These are phyloP conservation scores for Podaxis sp. DNA, from an alignment of 768 basidiomycete species.

Conservation along the genomic window DNA sequence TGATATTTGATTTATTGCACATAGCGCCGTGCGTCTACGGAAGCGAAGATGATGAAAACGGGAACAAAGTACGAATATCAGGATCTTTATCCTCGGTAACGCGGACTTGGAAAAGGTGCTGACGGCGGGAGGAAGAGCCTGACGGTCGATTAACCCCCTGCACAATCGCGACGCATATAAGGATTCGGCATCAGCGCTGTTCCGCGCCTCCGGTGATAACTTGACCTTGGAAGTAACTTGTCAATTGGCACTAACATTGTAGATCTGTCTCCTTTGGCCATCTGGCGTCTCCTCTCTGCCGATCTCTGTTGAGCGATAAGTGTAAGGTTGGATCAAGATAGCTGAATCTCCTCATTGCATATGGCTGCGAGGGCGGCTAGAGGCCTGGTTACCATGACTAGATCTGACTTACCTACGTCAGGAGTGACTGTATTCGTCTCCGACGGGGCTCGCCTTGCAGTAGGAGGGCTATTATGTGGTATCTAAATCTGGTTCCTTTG, in stretches of 20 bases:
- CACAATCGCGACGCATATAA: neutral
- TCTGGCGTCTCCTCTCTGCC: neutral
- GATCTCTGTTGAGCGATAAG: neutral
- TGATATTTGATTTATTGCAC: neutral
- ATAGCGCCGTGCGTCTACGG: neutral
- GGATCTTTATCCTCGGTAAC: neutral
- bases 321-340: neutral
- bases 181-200: constrained; percentile 1
- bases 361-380: too few relatives aligned
- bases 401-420: constrained; percentile 8
- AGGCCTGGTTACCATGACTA: constrained; percentile 6
- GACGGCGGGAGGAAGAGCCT: neutral
- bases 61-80: neutral
- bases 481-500: neutral
- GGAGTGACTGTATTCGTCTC: neutral
- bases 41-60: neutral
- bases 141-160: neutral
- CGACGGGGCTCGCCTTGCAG: neutral
- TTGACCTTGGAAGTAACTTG: neutral
- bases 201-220: constrained; percentile 5
- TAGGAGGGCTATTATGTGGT: constrained; percentile 3
- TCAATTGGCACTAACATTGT: neutral
- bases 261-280: neutral
- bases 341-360: too few relatives aligned
- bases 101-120: neutral